These are phyloP conservation scores for Myrica gale DNA, from an alignment of 306 rosid species.

Conservation along the genomic window DNA sequence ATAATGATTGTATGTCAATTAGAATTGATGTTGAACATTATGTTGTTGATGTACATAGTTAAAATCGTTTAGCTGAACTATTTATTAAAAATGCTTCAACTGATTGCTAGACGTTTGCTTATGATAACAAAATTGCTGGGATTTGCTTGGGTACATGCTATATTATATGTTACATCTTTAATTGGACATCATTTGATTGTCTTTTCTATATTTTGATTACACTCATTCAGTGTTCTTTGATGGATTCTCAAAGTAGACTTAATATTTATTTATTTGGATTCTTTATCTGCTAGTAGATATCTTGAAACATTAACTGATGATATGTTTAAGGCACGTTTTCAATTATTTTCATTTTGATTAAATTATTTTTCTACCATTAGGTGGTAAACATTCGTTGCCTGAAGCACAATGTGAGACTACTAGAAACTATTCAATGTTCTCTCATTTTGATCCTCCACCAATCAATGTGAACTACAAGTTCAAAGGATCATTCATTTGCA, in stretches of 20 bases:
- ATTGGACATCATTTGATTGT: not conserved
- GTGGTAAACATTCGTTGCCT: not conserved
- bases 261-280: slow-evolving; percentile 2
- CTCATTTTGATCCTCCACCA: no score
- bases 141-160: not conserved
- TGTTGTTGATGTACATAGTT: no score
- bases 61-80: not conserved
- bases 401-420: not conserved
- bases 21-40: no score
- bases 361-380: not conserved
- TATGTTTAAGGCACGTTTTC: slow-evolving; percentile 1
- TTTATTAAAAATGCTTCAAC: not conserved
- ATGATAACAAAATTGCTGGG: not conserved
- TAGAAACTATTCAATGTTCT: not conserved
- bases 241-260: no score
- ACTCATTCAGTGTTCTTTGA: no score
- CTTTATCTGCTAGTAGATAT: not conserved
- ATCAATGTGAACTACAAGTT: no score
- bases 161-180: not conserved
- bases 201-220: no score
- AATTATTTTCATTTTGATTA: slow-evolving; percentile 19
- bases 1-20: no score
- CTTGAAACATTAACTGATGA: not conserved
- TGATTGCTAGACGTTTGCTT: not conserved
- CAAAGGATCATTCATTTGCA: no score